Evolutionary conservation across 2,329 filamentous ascomycete genomes (phyloP).

Genomic region (Paraphoma chrysanthemicola): DNA sequence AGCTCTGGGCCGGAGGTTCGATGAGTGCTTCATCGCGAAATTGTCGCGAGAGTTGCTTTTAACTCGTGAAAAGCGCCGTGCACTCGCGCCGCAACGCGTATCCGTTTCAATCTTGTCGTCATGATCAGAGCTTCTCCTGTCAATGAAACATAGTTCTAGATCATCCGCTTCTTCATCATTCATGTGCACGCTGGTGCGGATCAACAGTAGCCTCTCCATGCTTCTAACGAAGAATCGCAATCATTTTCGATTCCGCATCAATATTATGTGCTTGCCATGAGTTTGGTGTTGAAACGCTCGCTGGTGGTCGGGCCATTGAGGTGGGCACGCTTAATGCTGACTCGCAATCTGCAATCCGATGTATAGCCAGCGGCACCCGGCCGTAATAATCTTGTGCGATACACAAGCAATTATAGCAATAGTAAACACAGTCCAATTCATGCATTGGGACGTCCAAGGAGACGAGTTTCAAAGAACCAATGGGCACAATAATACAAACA

Average conservation of each 20-base stretch:
- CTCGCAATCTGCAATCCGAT: conserved; percentile 2
- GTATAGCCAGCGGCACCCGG: too few relatives aligned
- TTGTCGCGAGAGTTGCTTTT: conserved; percentile 19
- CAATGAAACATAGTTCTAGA: conserved; percentile 2
- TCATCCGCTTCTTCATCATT: not conserved
- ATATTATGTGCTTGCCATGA: conserved; percentile 14
- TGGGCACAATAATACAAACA: too few relatives aligned
- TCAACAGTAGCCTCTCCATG: not conserved
- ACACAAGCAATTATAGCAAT: too few relatives aligned
- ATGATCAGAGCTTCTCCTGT: too few relatives aligned
- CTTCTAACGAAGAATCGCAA: not conserved
- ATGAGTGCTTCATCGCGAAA: conserved; percentile 26
- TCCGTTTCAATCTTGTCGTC: not conserved
- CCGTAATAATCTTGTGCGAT: too few relatives aligned
- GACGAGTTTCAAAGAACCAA: too few relatives aligned
- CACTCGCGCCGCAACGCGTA: conserved; percentile 14
- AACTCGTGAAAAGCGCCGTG: conserved; percentile 5
- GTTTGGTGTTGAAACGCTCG: conserved; percentile 13
- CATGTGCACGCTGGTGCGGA: conserved; percentile 1
- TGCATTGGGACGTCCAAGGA: too few relatives aligned
- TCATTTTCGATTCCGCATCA: conserved; percentile 6
- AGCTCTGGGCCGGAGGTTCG: conserved; percentile 23
- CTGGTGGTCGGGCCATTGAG: conserved; percentile 4
- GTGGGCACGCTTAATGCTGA: conserved; percentile 15
- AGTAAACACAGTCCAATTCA: too few relatives aligned